Percentiles rank a stretch among this genome's conserved stretches.
Conservation (phyloP, 352 stramenopile genomes). For the Pythium oligandrum region DNA sequence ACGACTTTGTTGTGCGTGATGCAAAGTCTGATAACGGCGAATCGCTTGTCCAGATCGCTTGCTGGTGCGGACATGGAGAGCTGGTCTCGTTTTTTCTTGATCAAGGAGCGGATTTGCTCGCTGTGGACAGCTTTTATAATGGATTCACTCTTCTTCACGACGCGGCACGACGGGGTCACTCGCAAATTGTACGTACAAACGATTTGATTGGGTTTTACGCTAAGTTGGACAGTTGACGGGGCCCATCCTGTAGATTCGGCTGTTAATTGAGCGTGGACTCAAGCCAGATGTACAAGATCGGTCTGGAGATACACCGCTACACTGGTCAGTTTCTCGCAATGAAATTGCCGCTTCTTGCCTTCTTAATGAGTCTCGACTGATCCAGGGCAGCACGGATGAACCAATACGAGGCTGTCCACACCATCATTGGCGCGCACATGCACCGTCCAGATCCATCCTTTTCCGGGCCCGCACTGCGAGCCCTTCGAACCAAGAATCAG, state of each 20-base stretch:
- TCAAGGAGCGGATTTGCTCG: conserved; percentile 47
- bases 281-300: conserved; percentile 35
- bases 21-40: conserved; percentile 48
- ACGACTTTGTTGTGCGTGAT: conserved; percentile 45
- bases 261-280: conserved; percentile 42
- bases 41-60: conserved; percentile 63
- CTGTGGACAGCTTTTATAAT: conserved; percentile 52
- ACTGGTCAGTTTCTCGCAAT: conserved; percentile 35
- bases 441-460: conserved; percentile 20
- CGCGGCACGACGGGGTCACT: conserved; percentile 45
- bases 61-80: conserved; percentile 62
- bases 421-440: conserved; percentile 39
- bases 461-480: conserved; percentile 24
- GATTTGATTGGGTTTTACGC: background rate
- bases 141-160: conserved; percentile 65
- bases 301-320: conserved; percentile 52
- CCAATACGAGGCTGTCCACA: conserved; percentile 51
- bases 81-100: conserved; percentile 53
- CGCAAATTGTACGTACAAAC: conserved; percentile 32
- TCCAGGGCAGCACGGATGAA: conserved; percentile 51
- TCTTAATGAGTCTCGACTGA: background rate
- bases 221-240: background rate
- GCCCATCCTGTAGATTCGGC: conserved; percentile 28
- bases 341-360: background rate
- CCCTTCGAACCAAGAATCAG: conserved; percentile 39